A percentile compares a stretch with the other conserved stretches of the same genome.
These are phyloP conservation scores for Coelastrella sp. DNA, from an alignment of 139 green algal species.

Conservation along the genomic window DNA sequence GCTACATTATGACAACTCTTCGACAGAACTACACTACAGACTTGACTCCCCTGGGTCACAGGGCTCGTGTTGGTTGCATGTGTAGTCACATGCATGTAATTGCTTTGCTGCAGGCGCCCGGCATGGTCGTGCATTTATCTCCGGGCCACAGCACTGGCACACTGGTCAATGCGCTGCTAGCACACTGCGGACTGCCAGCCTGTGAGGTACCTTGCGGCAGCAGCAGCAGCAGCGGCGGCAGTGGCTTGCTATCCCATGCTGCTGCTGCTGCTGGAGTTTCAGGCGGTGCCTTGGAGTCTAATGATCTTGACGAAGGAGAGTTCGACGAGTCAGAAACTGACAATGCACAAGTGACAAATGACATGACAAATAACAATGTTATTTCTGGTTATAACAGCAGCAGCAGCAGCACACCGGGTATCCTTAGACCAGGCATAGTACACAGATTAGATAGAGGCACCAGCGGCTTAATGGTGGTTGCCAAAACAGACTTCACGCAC, in stretches of 20 bases:
- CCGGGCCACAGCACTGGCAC: conserved; percentile 88
- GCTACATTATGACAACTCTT: no score
- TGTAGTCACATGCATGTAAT: no score
- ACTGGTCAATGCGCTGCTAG: conserved; percentile 97
- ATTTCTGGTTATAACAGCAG: no score
- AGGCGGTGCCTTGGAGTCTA: neutral
- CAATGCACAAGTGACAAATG: neutral
- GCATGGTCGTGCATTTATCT: conserved; percentile 94
- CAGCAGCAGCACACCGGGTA: conserved; percentile 19
- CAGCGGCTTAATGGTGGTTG: conserved; percentile 94
- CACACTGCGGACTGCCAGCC: conserved; percentile 86
- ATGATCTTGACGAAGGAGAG: conserved; percentile 18
- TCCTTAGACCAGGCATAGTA: conserved; percentile 96
- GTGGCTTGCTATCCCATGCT: conserved; percentile 34
- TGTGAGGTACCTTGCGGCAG: conserved; percentile 54
- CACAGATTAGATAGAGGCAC: conserved; percentile 97
- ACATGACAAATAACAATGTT: neutral
- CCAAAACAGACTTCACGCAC: conserved; percentile 81
- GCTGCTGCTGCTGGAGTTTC: neutral
- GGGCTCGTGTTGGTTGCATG: no score
- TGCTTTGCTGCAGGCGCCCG: conserved; percentile 59
- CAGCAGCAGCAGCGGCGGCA: conserved; percentile 55
- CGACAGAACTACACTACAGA: no score
- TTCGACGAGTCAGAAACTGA: conserved; percentile 4
- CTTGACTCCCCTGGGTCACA: no score